Evolutionary conservation across 495 filamentous ascomycete species (phyloP), one percentile per base, ranked within the genome.

Genomic region (Aspergillus sclerotiicarbonarius): DNA sequence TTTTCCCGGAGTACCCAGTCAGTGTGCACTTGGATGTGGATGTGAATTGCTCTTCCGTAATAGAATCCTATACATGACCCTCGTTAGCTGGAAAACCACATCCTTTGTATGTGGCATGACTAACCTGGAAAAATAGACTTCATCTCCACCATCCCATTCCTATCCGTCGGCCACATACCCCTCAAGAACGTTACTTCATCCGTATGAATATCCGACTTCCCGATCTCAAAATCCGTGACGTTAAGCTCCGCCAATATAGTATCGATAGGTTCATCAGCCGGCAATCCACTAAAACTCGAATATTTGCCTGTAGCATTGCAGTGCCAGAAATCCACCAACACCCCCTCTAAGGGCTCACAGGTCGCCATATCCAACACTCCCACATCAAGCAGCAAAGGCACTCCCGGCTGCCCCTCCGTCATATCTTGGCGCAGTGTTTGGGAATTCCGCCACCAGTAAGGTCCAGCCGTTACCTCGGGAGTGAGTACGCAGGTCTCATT

Each of bases 301-400:
- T 85, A 85, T 8, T 76, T 71, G 30, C 81, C 81, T 32, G 61
- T 68, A 5, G 65, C 57, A 60, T 80, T 79, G 64, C 66, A 71
- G 57, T 77, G 77, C 81, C 84, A 85, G 53, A 83, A 71, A 62
- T 87, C 84, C 35, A 87, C 66, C 53, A 79, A 82, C 6, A 75
- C 74, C 52, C 70, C 65, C 0, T 72, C 66, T 16, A 85, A 62
- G 0, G 80, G 72, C 46, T 75, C 64, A 62, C 82, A 86, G 45
- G 75, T 82, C 18, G 71, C 71, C 56, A 78, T 71, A 60, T 84
- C 81, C 48, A 84, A 63, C 9, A 86, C 71, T 29, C 82, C 80
- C 35, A 84, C 65, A 53, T 86, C 84, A 8, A 85, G 65, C 39
- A 78, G 73, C 13, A 84, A 62, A 0, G 72, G 61, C 3, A 86